Conservation (phyloP, 2,329 filamentous ascomycete genomes). For the Ophiognomonia clavigignenti-juglandacearum region DNA sequence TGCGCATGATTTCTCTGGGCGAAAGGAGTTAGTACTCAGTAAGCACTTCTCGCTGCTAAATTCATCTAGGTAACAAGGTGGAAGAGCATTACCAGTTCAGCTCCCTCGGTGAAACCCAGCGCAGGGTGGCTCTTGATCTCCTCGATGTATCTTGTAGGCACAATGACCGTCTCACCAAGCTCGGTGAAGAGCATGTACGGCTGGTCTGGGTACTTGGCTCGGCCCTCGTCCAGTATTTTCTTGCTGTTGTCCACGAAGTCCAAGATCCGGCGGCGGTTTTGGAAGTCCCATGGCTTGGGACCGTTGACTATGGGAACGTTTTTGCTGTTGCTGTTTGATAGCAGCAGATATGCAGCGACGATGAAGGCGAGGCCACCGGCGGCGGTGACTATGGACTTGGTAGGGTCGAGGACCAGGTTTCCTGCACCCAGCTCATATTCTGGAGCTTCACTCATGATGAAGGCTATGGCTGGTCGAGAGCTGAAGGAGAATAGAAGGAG, state of each 20-base stretch:
- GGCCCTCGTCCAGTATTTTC: background rate
- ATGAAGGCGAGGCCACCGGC: background rate
- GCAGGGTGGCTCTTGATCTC: background rate
- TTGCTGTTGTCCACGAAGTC: background rate
- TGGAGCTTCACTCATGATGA: background rate
- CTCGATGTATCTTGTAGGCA: background rate
- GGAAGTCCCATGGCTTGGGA: background rate
- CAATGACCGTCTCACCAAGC: background rate
- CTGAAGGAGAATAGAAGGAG: too few species aligned
- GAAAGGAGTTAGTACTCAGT: background rate
- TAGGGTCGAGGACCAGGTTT: background rate
- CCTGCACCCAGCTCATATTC: background rate
- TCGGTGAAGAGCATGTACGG: background rate
- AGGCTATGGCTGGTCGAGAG: too few species aligned
- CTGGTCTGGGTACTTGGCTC: conserved; percentile 1
- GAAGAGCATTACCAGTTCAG: too few species aligned
- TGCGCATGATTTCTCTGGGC: background rate
- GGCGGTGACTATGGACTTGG: too few species aligned
- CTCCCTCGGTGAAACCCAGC: background rate
- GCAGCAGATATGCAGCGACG: background rate
- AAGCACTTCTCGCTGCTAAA: too few species aligned
- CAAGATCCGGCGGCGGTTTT: background rate
- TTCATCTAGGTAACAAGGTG: too few species aligned
- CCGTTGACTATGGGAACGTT: background rate
- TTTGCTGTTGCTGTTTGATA: background rate